These are phyloP conservation scores for Pterocarpus macrocarpus DNA, from an alignment of 306 rosid genomes.

Conservation along the genomic window DNA sequence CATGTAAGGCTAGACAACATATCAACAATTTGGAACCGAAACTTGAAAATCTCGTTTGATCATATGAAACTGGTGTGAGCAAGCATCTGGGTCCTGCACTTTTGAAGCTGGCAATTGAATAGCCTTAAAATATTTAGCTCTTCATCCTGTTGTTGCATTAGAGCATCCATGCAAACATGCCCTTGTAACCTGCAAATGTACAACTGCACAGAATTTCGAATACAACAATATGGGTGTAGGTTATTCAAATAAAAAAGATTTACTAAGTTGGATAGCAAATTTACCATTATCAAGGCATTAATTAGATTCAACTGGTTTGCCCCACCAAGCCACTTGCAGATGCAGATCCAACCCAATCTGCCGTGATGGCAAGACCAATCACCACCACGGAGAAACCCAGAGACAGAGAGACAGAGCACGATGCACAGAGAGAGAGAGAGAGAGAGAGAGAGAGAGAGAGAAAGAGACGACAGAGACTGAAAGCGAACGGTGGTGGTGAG, in stretches of 20 bases:
- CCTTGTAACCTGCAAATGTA: conserved; percentile 46
- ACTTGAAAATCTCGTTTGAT: background rate
- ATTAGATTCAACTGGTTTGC: conserved; percentile 63
- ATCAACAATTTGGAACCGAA: conserved; percentile 36
- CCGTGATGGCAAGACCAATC: no score
- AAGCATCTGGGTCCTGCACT: conserved; percentile 17
- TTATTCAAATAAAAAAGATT: background rate
- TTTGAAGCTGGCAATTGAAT: conserved; percentile 31
- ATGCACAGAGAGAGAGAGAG: no score
- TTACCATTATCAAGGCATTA: conserved; percentile 52
- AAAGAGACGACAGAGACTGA: no score
- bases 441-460: no score
- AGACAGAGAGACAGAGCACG: no score
- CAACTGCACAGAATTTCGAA: conserved; percentile 17
- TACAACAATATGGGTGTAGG: background rate
- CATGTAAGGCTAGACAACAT: conserved; percentile 5
- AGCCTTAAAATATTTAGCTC: conserved; percentile 33
- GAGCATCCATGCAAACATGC: background rate
- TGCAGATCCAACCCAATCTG: conserved; percentile 70
- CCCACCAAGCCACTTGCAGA: conserved; percentile 62
- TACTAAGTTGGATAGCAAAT: background rate
- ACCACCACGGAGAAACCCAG: no score
- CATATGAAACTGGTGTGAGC: conserved; percentile 23
- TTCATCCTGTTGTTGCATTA: conserved; percentile 22
- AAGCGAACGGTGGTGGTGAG: no score